These are phyloP conservation scores for Coemansia sp. DNA, from an alignment of 192 early-diverging fungal genomes.

Conservation along the genomic window DNA sequence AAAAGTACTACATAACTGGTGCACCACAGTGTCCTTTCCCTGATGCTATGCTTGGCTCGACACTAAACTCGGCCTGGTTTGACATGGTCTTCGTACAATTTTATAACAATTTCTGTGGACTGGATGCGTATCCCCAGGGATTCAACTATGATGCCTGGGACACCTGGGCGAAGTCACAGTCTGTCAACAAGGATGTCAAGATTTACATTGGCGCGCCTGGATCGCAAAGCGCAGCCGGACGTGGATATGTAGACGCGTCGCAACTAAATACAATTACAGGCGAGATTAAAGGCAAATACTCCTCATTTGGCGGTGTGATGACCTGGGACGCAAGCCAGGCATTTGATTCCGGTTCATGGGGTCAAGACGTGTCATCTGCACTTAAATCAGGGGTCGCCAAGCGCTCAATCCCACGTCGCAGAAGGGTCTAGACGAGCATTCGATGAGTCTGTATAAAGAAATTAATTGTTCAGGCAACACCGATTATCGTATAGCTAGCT, in stretches of 20 bases:
- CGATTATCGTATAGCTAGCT: too few relatives aligned
- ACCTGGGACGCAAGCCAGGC: slow-evolving; percentile 59
- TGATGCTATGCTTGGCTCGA: slow-evolving; percentile 57
- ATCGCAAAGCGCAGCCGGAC: slow-evolving; percentile 54
- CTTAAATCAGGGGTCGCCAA: slow-evolving; percentile 23
- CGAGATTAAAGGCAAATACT: slow-evolving; percentile 37
- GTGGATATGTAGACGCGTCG: slow-evolving; percentile 52
- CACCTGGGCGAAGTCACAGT: slow-evolving; percentile 58
- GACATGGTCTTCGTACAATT: slow-evolving; percentile 68
- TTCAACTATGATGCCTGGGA: slow-evolving; percentile 66
- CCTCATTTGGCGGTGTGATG: slow-evolving; percentile 70
- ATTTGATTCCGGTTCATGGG: slow-evolving; percentile 33
- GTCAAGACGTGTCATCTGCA: slow-evolving; percentile 25
- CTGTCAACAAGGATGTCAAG: slow-evolving; percentile 60
- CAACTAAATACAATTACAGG: slow-evolving; percentile 44
- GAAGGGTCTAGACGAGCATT: too few relatives aligned
- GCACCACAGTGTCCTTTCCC: slow-evolving; percentile 67
- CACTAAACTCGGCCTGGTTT: slow-evolving; percentile 61
- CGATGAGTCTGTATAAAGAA: too few relatives aligned
- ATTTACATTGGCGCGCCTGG: slow-evolving; percentile 61
- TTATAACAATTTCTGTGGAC: slow-evolving; percentile 68
- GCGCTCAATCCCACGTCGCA: not conserved
- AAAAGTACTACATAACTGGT: slow-evolving; percentile 58
- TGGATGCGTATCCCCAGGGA: slow-evolving; percentile 45
- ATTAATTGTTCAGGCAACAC: too few relatives aligned